A percentile compares a stretch with the other conserved stretches of the same genome.
phyloP scores from a whole-genome alignment of 495 filamentous ascomycete species.

The Tuber borchii region DNA sequence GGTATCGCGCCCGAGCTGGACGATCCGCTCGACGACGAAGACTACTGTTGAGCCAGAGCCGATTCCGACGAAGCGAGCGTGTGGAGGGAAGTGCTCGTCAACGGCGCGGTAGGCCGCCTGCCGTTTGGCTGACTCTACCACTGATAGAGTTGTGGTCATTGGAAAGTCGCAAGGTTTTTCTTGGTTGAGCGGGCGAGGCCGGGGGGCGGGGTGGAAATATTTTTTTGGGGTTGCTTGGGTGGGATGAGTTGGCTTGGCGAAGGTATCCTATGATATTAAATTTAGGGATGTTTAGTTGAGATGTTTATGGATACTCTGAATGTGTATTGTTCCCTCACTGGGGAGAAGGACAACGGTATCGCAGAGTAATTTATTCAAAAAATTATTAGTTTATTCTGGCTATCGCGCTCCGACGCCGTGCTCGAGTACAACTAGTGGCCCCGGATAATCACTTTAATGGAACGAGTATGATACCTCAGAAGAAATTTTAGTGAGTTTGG shows the following conservation, averaged over 20 bases:
- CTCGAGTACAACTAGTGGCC: not conserved
- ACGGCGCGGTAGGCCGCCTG: slow-evolving; percentile 79
- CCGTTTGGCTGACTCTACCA: slow-evolving; percentile 75
- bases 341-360: not conserved
- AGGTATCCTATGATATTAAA: not conserved
- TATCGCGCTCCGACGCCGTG: not conserved
- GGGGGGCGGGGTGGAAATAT: not conserved
- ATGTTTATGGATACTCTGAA: not conserved
- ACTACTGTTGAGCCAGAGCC: slow-evolving; percentile 89
- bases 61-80: slow-evolving; percentile 76
- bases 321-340: not conserved
- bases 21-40: slow-evolving; percentile 93
- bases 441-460: not conserved
- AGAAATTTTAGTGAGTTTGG: not conserved
- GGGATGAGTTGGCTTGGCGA: not conserved
- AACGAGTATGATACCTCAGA: not conserved
- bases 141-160: slow-evolving; percentile 30
- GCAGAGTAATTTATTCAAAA: not conserved
- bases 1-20: slow-evolving; percentile 56
- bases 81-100: slow-evolving; percentile 67
- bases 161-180: not conserved
- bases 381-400: not conserved
- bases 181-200: not conserved
- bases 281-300: not conserved
- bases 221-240: not conserved